Evolutionary conservation across 345 rosid genomes (phyloP).

Genomic region (Jatropha curcas): DNA sequence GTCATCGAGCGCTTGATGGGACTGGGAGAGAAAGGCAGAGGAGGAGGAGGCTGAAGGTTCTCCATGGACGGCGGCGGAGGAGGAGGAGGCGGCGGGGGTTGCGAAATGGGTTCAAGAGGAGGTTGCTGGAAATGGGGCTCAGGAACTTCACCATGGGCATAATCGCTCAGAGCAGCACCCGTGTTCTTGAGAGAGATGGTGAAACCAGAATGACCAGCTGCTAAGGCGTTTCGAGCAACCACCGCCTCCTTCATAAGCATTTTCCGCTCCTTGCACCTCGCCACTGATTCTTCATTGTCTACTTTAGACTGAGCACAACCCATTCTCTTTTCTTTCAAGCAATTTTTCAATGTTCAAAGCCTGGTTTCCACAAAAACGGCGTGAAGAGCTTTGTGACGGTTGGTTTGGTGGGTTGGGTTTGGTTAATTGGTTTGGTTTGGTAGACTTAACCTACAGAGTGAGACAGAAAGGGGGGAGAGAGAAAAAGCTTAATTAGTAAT

Average conservation of each 20-base stretch:
- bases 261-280: constrained; percentile 77
- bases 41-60: constrained; percentile 74
- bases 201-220: constrained; percentile 79
- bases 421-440: too few species aligned
- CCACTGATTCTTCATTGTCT: constrained; percentile 84
- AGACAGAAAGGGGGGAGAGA: neutral
- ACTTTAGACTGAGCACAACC: constrained; percentile 92
- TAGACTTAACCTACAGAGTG: too few species aligned
- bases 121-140: constrained; percentile 31
- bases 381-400: neutral
- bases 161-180: constrained; percentile 91
- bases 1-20: constrained; percentile 71
- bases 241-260: constrained; percentile 87
- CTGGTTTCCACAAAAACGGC: neutral
- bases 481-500: too few species aligned
- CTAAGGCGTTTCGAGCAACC: constrained; percentile 71
- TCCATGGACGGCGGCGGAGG: constrained; percentile 57
- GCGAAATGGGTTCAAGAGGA: constrained; percentile 10
- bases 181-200: constrained; percentile 71
- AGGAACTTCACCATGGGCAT: constrained; percentile 74
- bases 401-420: neutral
- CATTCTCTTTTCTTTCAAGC: constrained; percentile 31
- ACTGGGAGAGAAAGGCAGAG: constrained; percentile 79
- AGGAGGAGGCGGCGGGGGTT: constrained; percentile 34
- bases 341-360: neutral